These are phyloP conservation scores for Candolleomyces aberdarensis DNA, from an alignment of 768 basidiomycete genomes.

Conservation along the genomic window DNA sequence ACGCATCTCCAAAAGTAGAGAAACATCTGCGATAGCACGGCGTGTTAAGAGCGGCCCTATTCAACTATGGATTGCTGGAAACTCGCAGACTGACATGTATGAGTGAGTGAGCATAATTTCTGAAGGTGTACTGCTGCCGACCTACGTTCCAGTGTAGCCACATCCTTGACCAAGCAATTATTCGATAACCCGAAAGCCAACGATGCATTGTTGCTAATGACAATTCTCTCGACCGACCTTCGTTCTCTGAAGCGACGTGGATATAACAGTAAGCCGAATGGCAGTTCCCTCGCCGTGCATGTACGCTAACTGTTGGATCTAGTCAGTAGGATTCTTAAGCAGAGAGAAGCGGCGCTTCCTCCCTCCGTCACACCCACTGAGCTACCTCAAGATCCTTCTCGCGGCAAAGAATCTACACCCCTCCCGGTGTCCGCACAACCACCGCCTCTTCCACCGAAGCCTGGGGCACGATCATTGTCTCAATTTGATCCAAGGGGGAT, in stretches of 20 bases:
- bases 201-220: constrained; percentile 88
- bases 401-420: neutral
- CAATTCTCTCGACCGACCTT: constrained; percentile 89
- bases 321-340: constrained; percentile 91
- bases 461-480: neutral
- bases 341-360: constrained; percentile 41
- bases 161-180: constrained; percentile 73
- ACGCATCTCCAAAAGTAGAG: constrained; percentile 51
- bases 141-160: constrained; percentile 61
- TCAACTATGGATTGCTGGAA: constrained; percentile 74
- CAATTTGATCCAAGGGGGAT: neutral
- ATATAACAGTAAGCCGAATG: constrained; percentile 62
- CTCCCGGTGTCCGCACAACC: neutral
- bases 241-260: constrained; percentile 78
- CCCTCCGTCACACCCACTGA: neutral
- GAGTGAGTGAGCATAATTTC: constrained; percentile 58
- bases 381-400: neutral
- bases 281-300: neutral
- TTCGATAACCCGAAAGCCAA: constrained; percentile 80
- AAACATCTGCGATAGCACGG: constrained; percentile 72
- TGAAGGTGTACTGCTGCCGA: neutral
- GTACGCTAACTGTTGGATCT: constrained; percentile 11
- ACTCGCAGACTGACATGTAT: constrained; percentile 81
- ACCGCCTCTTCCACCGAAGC: constrained; percentile 8
- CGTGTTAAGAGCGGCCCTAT: constrained; percentile 53